These are phyloP conservation scores for Suhomyces coccinellae DNA, from an alignment of 1,139 yeast species.

Conservation along the genomic window DNA sequence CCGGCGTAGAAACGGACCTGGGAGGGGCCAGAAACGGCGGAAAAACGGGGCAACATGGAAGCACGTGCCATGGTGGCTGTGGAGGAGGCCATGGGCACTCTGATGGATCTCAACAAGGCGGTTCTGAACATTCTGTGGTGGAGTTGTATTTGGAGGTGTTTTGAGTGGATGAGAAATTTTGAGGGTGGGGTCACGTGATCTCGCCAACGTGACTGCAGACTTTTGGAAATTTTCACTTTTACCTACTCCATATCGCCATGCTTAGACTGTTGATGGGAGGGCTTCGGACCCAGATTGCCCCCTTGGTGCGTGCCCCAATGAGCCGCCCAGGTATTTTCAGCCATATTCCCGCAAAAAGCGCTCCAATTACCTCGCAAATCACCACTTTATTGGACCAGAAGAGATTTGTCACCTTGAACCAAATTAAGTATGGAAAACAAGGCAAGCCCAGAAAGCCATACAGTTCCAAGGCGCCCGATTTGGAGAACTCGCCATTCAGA, in stretches of 20 bases:
- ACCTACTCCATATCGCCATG: slow-evolving; percentile 10
- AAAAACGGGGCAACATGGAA: slow-evolving; percentile 17
- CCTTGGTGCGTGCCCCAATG: slow-evolving; percentile 1
- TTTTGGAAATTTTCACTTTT: slow-evolving; percentile 2
- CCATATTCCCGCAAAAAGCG: slow-evolving; percentile 8
- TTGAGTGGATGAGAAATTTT: slow-evolving; percentile 14
- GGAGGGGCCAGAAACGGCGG: slow-evolving; percentile 16
- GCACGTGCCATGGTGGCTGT: slow-evolving; percentile 19
- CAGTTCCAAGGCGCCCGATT: slow-evolving; percentile 71
- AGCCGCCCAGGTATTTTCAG: slow-evolving; percentile 12
- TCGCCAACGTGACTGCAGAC: no score
- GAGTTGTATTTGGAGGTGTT: slow-evolving; percentile 1
- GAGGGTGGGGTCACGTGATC: slow-evolving; percentile 1
- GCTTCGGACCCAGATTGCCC: slow-evolving; percentile 1
- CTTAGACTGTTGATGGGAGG: slow-evolving; percentile 16
- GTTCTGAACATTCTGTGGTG: slow-evolving; percentile 33
- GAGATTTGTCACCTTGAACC: slow-evolving; percentile 70
- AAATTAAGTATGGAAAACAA: slow-evolving; percentile 64
- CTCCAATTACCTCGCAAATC: slow-evolving; percentile 13
- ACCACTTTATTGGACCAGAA: slow-evolving; percentile 32
- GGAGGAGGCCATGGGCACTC: slow-evolving; percentile 24
- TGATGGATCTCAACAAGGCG: slow-evolving; percentile 29
- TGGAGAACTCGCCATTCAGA: slow-evolving; percentile 76
- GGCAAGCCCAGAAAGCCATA: slow-evolving; percentile 52
- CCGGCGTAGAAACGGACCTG: slow-evolving; percentile 54